phyloP scores from a whole-genome alignment of 805 yeast species.

The Wickerhamomyces strasburgensis region DNA sequence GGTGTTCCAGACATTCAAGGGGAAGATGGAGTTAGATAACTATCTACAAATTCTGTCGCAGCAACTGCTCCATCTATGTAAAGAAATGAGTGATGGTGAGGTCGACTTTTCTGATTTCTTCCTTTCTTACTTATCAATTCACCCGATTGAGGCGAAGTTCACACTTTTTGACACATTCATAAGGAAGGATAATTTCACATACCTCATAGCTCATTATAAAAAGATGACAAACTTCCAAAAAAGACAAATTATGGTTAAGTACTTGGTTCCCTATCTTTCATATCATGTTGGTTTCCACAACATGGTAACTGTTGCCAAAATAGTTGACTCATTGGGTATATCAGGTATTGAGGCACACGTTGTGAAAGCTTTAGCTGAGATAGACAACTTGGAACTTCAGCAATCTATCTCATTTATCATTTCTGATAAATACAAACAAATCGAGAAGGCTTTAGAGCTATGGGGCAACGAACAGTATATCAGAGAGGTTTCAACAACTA shows the following conservation, averaged over 20 bases:
- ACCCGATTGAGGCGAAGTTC: conserved; percentile 21
- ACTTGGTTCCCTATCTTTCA: conserved; percentile 17
- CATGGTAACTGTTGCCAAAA: conserved; percentile 7
- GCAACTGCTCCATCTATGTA: conserved; percentile 16
- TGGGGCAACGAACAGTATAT: conserved; percentile 37
- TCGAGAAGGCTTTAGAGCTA: conserved; percentile 13
- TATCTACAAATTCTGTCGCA: conserved; percentile 12
- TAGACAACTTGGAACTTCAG: conserved; percentile 9
- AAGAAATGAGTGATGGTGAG: not conserved
- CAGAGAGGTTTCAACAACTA: conserved; percentile 33
- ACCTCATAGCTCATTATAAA: not conserved
- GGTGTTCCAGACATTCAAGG: conserved; percentile 21
- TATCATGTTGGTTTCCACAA: conserved; percentile 5
- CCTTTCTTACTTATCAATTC: conserved; percentile 19
- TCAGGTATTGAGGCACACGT: conserved; percentile 7
- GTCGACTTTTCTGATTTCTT: conserved; percentile 11
- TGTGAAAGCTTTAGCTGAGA: conserved; percentile 4
- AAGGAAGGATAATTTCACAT: conserved; percentile 5
- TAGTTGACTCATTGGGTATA: conserved; percentile 9
- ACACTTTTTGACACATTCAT: conserved; percentile 15
- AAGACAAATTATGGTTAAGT: conserved; percentile 13
- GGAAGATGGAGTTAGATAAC: conserved; percentile 11
- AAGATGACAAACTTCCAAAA: conserved; percentile 15
- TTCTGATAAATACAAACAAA: not conserved
- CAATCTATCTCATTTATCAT: conserved; percentile 11